phyloP scores from a whole-genome alignment of 169 alveolate genomes.

The Miamiensis avidus region DNA sequence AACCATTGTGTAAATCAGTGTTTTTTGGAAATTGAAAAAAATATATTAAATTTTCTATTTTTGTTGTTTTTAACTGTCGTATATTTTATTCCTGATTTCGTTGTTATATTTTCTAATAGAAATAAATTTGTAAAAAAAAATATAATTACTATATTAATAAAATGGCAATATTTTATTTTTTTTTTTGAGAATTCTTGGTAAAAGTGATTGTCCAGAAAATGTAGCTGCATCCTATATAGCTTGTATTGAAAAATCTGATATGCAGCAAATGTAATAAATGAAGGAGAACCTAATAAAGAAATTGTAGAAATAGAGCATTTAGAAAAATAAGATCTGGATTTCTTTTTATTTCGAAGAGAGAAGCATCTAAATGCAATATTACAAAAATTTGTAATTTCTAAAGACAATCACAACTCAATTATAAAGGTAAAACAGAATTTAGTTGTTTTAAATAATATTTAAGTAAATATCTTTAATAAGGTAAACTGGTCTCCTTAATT shows the following conservation, averaged over 20 bases:
- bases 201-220: no score
- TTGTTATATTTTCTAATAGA: no score
- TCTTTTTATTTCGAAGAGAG: slow-evolving; percentile 53
- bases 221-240: not conserved
- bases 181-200: not conserved
- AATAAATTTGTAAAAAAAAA: no score
- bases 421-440: not conserved
- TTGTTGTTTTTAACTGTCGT: no score
- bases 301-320: slow-evolving; percentile 59
- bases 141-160: no score
- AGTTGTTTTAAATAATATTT: slow-evolving; percentile 48
- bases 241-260: slow-evolving; percentile 26
- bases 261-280: slow-evolving; percentile 8
- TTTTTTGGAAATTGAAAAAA: no score
- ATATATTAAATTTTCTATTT: no score
- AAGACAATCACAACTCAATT: not conserved
- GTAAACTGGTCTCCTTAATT: slow-evolving; percentile 63
- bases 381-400: slow-evolving; percentile 44
- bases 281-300: slow-evolving; percentile 32
- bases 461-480: slow-evolving; percentile 48
- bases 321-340: slow-evolving; percentile 54
- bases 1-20: not conserved
- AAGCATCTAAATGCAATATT: slow-evolving; percentile 53
- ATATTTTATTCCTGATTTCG: no score
- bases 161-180: no score